Evolutionary conservation across 768 basidiomycete genomes (phyloP).

Genomic region (Infundibulicybe gibba): DNA sequence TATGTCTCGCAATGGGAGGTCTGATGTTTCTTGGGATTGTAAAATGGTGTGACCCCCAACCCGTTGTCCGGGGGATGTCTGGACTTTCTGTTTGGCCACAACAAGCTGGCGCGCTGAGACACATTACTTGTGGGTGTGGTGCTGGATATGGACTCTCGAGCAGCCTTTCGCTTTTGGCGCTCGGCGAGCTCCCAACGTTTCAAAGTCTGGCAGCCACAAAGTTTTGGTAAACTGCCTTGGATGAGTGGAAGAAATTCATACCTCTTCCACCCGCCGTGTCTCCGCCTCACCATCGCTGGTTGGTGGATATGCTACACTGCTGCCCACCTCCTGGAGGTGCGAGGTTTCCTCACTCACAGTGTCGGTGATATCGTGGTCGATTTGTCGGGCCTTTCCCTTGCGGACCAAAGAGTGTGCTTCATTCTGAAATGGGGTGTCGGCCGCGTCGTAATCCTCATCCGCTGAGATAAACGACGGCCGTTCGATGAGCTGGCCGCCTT

Average conservation of each 20-base stretch:
- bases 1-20: conserved; percentile 56
- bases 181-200: conserved; percentile 77
- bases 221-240: conserved; percentile 5
- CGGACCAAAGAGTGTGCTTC: no score
- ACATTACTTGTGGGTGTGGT: conserved; percentile 43
- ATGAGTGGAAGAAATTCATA: conserved; percentile 20
- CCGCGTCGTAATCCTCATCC: no score
- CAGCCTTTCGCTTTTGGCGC: conserved; percentile 69
- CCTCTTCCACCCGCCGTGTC: conserved; percentile 70
- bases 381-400: conserved; percentile 6
- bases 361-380: conserved; percentile 17
- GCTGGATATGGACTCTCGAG: conserved; percentile 46
- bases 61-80: conserved; percentile 25
- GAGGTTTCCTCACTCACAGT: conserved; percentile 23
- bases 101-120: conserved; percentile 52
- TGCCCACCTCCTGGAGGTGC: conserved; percentile 10
- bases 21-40: conserved; percentile 48
- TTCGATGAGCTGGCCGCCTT: no score
- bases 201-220: conserved; percentile 50
- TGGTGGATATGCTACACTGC: conserved; percentile 54
- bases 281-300: conserved; percentile 63
- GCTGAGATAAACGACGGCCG: no score
- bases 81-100: conserved; percentile 46
- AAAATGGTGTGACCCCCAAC: conserved; percentile 43
- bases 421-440: no score